Evolutionary conservation across 2,329 filamentous ascomycete species (phyloP).

Genomic region (Pseudocercospora crystallina): DNA sequence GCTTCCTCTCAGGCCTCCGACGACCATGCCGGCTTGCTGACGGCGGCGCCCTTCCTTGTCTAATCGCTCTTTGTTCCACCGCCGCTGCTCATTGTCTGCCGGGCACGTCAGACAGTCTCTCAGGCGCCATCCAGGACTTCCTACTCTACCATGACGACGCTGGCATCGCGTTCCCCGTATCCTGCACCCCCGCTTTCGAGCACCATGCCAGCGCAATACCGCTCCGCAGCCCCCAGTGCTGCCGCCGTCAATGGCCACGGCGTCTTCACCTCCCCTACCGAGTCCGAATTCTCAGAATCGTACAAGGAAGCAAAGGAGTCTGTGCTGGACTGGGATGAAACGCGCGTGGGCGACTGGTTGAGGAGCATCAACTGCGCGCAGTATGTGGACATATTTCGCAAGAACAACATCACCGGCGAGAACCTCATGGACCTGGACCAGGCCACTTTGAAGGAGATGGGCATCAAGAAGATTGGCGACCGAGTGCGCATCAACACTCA

Average conservation of each 20-base stretch:
- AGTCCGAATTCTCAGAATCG: slow-evolving; percentile 84
- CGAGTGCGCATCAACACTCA: slow-evolving; percentile 73
- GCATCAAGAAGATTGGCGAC: slow-evolving; percentile 96
- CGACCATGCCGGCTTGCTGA: slow-evolving; percentile 12
- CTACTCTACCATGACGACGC: slow-evolving; percentile 64
- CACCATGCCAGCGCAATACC: slow-evolving; percentile 31
- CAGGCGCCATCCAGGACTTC: not conserved
- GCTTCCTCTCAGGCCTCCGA: no score
- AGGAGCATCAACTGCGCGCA: slow-evolving; percentile 88
- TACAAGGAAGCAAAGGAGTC: slow-evolving; percentile 52
- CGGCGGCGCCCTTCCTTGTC: not conserved
- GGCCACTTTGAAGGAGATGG: slow-evolving; percentile 93
- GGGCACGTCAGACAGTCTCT: not conserved
- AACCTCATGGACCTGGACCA: slow-evolving; percentile 97
- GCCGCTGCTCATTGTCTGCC: slow-evolving; percentile 8
- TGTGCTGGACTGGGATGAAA: slow-evolving; percentile 77
- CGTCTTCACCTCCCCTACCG: slow-evolving; percentile 76
- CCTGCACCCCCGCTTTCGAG: slow-evolving; percentile 47
- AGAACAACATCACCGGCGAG: slow-evolving; percentile 95
- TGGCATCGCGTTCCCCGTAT: slow-evolving; percentile 73
- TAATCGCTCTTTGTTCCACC: slow-evolving; percentile 17
- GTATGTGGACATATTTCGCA: slow-evolving; percentile 85
- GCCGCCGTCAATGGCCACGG: slow-evolving; percentile 30
- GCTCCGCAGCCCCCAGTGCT: slow-evolving; percentile 19
- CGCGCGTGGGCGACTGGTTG: slow-evolving; percentile 87